Percentiles rank a stretch among this genome's conserved stretches.
phyloP scores from a whole-genome alignment of 345 rosid genomes.

The Arabis hirsuta region DNA sequence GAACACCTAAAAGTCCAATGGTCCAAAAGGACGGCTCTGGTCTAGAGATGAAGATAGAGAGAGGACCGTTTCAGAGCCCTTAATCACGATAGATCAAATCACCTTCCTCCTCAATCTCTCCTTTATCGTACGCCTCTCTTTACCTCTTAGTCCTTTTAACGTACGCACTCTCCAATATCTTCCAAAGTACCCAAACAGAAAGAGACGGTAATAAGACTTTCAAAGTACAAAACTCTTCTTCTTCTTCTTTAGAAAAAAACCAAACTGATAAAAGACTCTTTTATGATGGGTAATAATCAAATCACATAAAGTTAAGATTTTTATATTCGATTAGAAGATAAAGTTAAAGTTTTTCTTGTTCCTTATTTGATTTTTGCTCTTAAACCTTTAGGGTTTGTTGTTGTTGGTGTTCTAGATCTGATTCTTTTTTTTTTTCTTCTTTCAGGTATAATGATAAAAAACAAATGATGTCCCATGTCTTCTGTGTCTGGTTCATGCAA shows the following conservation, averaged over 20 bases:
- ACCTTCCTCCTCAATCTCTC: constrained; percentile 4
- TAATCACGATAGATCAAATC: constrained; percentile 40
- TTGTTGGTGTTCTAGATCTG: constrained; percentile 39
- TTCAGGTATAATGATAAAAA: constrained; percentile 37
- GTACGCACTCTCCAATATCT: constrained; percentile 31
- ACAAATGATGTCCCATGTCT: constrained; percentile 44
- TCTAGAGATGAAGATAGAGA: constrained; percentile 14
- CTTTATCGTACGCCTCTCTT: constrained; percentile 40
- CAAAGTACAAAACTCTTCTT: constrained; percentile 30
- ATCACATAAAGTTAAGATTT: constrained; percentile 13
- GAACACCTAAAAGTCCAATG: constrained; percentile 48
- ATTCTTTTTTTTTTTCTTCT: constrained; percentile 9
- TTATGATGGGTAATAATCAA: constrained; percentile 23
- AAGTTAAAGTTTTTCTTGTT: constrained; percentile 1
- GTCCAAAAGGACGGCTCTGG: constrained; percentile 44
- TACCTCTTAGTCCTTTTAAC: constrained; percentile 20
- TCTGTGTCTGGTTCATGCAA: constrained; percentile 46
- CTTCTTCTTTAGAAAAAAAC: too few species aligned
- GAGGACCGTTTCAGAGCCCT: constrained; percentile 37
- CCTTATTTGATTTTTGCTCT: constrained; percentile 22
- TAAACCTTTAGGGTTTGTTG: background rate
- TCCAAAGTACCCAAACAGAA: constrained; percentile 22
- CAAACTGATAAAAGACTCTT: background rate
- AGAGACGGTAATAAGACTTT: constrained; percentile 22
- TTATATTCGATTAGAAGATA: background rate